Evolutionary conservation across 441 rosid species (phyloP).

Genomic region (Gossypium trilobum): DNA sequence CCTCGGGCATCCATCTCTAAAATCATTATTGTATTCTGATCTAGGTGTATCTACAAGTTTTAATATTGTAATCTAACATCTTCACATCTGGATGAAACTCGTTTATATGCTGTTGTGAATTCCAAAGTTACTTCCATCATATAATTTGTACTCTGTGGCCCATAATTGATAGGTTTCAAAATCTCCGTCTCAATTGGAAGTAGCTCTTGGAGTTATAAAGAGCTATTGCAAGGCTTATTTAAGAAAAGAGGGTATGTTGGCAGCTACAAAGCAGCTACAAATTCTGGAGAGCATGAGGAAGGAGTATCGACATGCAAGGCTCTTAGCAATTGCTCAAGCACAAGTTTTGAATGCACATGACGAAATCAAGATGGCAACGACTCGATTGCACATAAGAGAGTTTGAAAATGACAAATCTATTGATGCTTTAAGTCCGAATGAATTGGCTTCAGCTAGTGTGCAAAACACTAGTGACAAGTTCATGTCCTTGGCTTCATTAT

Average conservation of each 20-base stretch:
- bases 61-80: background rate
- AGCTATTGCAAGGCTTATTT: constrained; percentile 56
- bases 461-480: constrained; percentile 72
- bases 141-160: constrained; percentile 12
- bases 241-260: constrained; percentile 44
- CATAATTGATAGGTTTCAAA: constrained; percentile 57
- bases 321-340: constrained; percentile 78
- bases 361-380: constrained; percentile 89
- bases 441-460: constrained; percentile 68
- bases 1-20: background rate
- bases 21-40: background rate
- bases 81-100: background rate
- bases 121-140: background rate
- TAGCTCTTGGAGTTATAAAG: constrained; percentile 74
- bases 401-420: constrained; percentile 62
- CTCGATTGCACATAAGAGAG: constrained; percentile 70
- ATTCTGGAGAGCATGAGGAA: constrained; percentile 85
- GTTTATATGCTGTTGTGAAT: background rate
- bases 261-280: constrained; percentile 65
- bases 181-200: constrained; percentile 74
- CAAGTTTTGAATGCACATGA: constrained; percentile 76
- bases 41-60: background rate
- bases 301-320: constrained; percentile 76
- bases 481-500: constrained; percentile 48
- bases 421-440: constrained; percentile 66